Base-by-base conservation (phyloP, 2,329 filamentous ascomycete genomes). In the Zymoseptoria passerinii region DNA sequence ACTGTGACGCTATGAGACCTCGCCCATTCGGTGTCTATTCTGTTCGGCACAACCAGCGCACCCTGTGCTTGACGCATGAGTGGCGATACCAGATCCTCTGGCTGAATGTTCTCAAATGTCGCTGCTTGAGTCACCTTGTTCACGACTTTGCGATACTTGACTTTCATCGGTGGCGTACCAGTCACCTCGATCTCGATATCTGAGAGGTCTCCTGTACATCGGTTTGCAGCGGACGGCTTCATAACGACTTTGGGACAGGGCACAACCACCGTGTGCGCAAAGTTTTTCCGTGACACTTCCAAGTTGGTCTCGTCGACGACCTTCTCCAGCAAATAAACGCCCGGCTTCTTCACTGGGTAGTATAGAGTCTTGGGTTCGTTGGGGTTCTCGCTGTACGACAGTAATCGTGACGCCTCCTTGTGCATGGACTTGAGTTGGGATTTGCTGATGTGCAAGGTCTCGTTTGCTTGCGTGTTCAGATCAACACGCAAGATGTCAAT, bases 231-330 rank as follows among this genome's bases (percentile, higher is more conserved):
- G 6, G 84, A 79, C 1, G 82, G 80, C 61, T 84, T 84, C 28
- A 97, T 85, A 54, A 80, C 80, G 19, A 90, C 94, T 65, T 84
- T 86, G 1, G 94, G 94, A 71, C 94, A 99, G 28, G 83, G 79
- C 10, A 95, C 90, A 53, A 99, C 87, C 56, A 95, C 86, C 0
- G 91, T 88, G 67, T 94, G 89, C 67, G 92, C 90, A 9, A 96
- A 90, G 28, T 63, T 62, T 51, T 71, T 72, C 29, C 70, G 65
- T 8, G 70, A 65, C 0, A 74, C 72, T 71, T 97, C 91, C 29
- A 99, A 82, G 72, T 96, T 95, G 60, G 95, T 94, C 71, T 95
- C 87, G 71, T 99, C 94, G 63, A 96, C 77, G 8, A 99, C 91
- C 70, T 86, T 90, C 58, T 86, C 83, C 29, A 99, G 80, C 49